A percentile compares a stretch with the other conserved stretches of the same genome.
These are phyloP conservation scores for Hypoxylon crocopeplum DNA, from an alignment of 495 filamentous ascomycete genomes.

Conservation along the genomic window DNA sequence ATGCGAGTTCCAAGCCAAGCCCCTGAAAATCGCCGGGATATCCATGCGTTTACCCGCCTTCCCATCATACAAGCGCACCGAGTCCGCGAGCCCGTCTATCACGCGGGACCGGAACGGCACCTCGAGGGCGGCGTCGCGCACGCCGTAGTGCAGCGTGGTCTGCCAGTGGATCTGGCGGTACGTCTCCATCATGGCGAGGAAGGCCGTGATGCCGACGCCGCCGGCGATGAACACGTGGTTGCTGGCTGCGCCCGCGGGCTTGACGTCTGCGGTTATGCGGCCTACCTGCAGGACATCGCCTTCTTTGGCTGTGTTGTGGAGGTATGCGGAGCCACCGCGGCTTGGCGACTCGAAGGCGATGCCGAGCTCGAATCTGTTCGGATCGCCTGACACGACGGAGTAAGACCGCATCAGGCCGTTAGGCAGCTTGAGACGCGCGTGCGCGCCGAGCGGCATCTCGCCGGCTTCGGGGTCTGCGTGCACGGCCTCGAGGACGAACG, in stretches of 20 bases:
- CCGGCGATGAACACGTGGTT: slow-evolving; percentile 60
- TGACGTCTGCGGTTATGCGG: slow-evolving; percentile 48
- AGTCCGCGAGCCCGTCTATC: slow-evolving; percentile 40
- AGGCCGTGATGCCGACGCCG: slow-evolving; percentile 62
- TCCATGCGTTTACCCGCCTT: slow-evolving; percentile 56
- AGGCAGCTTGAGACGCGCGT: slow-evolving; percentile 53
- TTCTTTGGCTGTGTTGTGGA: slow-evolving; percentile 45
- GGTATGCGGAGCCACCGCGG: slow-evolving; percentile 56
- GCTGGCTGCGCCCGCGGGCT: slow-evolving; percentile 42
- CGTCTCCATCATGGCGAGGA: slow-evolving; percentile 45
- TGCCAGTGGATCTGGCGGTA: slow-evolving; percentile 53
- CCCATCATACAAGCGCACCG: slow-evolving; percentile 55
- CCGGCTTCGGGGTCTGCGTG: slow-evolving; percentile 31
- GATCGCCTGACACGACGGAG: slow-evolving; percentile 54
- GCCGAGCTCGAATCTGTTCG: slow-evolving; percentile 52
- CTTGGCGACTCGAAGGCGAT: slow-evolving; percentile 52
- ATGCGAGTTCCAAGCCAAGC: slow-evolving; percentile 54
- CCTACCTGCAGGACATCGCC: slow-evolving; percentile 59
- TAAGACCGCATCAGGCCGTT: slow-evolving; percentile 56
- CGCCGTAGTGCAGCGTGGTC: slow-evolving; percentile 55
- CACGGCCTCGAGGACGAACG: slow-evolving; percentile 50
- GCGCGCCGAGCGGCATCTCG: slow-evolving; percentile 42
- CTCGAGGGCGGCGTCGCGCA: slow-evolving; percentile 48
- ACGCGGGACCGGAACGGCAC: slow-evolving; percentile 54
- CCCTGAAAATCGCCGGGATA: slow-evolving; percentile 46